Evolutionary conservation across 2,329 filamentous ascomycete genomes (phyloP).

Genomic region (Hymenoscyphus linearis): DNA sequence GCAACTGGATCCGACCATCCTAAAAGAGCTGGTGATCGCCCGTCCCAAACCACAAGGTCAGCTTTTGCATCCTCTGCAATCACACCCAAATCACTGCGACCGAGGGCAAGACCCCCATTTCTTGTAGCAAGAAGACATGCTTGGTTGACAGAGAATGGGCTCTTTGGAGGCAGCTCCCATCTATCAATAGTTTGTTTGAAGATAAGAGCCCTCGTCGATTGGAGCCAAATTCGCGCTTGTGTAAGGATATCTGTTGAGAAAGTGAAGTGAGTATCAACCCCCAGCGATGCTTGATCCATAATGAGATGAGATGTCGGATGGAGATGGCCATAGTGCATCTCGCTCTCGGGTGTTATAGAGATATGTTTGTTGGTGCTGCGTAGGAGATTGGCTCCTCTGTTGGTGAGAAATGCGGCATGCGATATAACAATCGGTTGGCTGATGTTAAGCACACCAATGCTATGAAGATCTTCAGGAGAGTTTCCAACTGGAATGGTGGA

Average conservation of each 20-base stretch:
- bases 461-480: constrained; percentile 20
- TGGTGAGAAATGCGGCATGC: constrained; percentile 18
- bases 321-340: constrained; percentile 43
- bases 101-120: constrained; percentile 45
- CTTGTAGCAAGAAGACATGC: constrained; percentile 52
- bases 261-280: constrained; percentile 33
- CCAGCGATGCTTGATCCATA: constrained; percentile 31
- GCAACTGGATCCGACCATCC: constrained; percentile 37
- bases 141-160: constrained; percentile 48
- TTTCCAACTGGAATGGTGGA: constrained; percentile 18
- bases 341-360: constrained; percentile 42
- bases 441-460: constrained; percentile 1
- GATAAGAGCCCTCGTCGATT: constrained; percentile 29
- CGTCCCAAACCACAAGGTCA: constrained; percentile 44
- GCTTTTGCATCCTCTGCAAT: constrained; percentile 42
- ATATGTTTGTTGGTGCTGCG: constrained; percentile 34
- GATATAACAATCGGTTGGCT: background rate
- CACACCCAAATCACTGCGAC: constrained; percentile 30
- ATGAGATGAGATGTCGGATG: constrained; percentile 34
- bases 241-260: constrained; percentile 30
- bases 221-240: constrained; percentile 32
- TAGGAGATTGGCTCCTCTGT: constrained; percentile 34
- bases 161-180: constrained; percentile 30
- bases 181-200: constrained; percentile 32
- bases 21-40: constrained; percentile 35